Percentiles rank a stretch among this genome's conserved stretches.
Evolutionary conservation across 306 rosid species (phyloP).

Genomic region (Senna siamea): DNA sequence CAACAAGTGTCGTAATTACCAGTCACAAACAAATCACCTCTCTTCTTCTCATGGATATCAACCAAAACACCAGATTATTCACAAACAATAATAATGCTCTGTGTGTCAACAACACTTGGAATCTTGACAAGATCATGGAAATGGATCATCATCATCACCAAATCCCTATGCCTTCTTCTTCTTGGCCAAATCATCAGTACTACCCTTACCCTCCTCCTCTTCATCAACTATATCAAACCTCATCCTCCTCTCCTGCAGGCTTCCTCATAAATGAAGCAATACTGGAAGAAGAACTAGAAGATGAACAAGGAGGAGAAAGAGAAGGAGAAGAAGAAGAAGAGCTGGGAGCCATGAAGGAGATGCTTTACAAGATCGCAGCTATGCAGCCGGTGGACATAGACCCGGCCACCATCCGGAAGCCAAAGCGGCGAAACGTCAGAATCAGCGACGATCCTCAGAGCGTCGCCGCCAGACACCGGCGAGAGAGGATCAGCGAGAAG

Average conservation of each 20-base stretch:
- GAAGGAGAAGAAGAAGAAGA: constrained; percentile 53
- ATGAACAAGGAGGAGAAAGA: constrained; percentile 48
- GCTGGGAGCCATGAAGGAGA: constrained; percentile 91
- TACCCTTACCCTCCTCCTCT: constrained; percentile 26
- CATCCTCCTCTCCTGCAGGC: constrained; percentile 34
- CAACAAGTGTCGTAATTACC: no score
- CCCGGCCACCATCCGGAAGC: constrained; percentile 74
- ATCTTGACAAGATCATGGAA: constrained; percentile 43
- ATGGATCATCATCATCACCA: constrained; percentile 39
- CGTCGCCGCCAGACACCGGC: constrained; percentile 83
- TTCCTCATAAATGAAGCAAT: constrained; percentile 35
- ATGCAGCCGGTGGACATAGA: constrained; percentile 98
- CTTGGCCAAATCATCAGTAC: constrained; percentile 47
- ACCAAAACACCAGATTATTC: constrained; percentile 38
- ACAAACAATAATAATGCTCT: background rate
- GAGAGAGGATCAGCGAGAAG: constrained; percentile 92
- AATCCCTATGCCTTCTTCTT: constrained; percentile 30
- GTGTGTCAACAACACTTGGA: constrained; percentile 43
- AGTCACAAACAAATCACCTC: no score
- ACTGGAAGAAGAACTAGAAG: constrained; percentile 57
- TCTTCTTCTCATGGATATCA: constrained; percentile 51
- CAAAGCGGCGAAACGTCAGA: constrained; percentile 82
- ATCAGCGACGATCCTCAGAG: constrained; percentile 95
- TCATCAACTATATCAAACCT: background rate
- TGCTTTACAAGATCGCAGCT: constrained; percentile 94